These are phyloP conservation scores for Trichocladium antarcticum DNA, from an alignment of 495 filamentous ascomycete species.

Conservation along the genomic window DNA sequence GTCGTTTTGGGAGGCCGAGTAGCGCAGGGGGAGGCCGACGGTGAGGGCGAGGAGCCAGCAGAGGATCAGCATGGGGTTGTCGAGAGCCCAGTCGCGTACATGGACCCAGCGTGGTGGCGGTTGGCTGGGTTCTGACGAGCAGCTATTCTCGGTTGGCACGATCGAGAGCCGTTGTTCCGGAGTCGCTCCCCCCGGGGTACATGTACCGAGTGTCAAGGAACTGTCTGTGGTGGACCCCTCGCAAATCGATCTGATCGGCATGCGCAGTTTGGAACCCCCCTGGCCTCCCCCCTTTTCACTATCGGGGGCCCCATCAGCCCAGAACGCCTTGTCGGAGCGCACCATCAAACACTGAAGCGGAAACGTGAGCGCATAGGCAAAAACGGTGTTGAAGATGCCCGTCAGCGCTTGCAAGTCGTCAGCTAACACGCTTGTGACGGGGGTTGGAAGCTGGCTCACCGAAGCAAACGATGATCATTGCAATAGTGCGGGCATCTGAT, in stretches of 20 bases:
- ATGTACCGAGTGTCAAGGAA: not conserved
- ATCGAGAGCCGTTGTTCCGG: not conserved
- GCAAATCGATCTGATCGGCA: constrained; percentile 3
- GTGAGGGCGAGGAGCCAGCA: constrained; percentile 17
- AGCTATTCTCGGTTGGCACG: not conserved
- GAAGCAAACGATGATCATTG: constrained; percentile 30
- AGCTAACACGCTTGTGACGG: not conserved
- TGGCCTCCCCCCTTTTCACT: constrained; percentile 2
- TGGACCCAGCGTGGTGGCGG: not conserved
- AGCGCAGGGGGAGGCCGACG: constrained; percentile 24
- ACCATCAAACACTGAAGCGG: constrained; percentile 20
- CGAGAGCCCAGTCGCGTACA: constrained; percentile 2
- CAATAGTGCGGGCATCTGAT: constrained; percentile 21
- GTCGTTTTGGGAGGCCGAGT: constrained; percentile 11
- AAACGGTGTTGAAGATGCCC: constrained; percentile 20
- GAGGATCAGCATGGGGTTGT: constrained; percentile 20
- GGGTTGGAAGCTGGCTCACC: constrained; percentile 16
- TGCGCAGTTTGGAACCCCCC: not conserved
- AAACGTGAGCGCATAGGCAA: constrained; percentile 16
- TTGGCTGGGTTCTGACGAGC: not conserved
- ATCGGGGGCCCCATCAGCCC: not conserved
- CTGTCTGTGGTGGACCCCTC: constrained; percentile 5
- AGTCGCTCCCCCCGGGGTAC: not conserved
- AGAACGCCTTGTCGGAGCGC: constrained; percentile 12
- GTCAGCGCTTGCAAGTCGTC: constrained; percentile 18